phyloP scores from a whole-genome alignment of 1,284 basidiomycete genomes.

The Austroboletus niveus region DNA sequence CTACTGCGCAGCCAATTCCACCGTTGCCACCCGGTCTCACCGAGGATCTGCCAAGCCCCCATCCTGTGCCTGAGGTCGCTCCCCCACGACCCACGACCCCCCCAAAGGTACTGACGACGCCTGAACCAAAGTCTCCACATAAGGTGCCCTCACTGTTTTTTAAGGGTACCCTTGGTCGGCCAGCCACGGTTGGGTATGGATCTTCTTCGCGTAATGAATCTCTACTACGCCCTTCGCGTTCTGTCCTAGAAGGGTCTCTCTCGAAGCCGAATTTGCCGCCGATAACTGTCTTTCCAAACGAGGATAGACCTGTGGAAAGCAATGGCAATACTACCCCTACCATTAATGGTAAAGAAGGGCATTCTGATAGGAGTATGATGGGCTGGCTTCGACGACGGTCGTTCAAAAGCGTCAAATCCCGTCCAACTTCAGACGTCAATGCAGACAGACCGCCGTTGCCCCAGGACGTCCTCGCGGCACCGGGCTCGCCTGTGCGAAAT shows the following conservation, averaged over 20 bases:
- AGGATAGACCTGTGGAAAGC: conserved; percentile 10
- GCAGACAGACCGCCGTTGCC: conserved; percentile 14
- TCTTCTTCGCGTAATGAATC: conserved; percentile 11
- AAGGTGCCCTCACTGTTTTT: conserved; percentile 22
- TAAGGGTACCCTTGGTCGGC: conserved; percentile 8
- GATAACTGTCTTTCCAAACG: conserved; percentile 17
- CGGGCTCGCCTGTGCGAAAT: conserved; percentile 24
- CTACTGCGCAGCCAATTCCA: conserved; percentile 31
- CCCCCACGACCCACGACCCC: conserved; percentile 26
- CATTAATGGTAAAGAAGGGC: conserved; percentile 40
- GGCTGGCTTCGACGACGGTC: conserved; percentile 62
- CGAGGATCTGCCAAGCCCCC: conserved; percentile 35
- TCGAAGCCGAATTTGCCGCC: conserved; percentile 10
- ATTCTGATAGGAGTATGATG: conserved; percentile 43
- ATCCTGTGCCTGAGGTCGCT: conserved; percentile 33
- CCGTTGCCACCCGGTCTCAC: conserved; percentile 52
- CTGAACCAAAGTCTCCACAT: conserved; percentile 28
- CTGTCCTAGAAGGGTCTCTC: conserved; percentile 6
- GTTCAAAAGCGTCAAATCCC: conserved; percentile 24
- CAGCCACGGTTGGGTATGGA: conserved; percentile 11
- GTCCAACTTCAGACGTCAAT: conserved; percentile 22
- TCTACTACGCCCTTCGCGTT: conserved; percentile 5
- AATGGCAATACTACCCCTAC: conserved; percentile 5
- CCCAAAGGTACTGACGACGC: conserved; percentile 8
- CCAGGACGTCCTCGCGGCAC: conserved; percentile 10